A percentile compares a stretch with the other conserved stretches of the same genome.
phyloP scores from a whole-genome alignment of 306 rosid genomes.

The Gynostemma pentaphyllum region DNA sequence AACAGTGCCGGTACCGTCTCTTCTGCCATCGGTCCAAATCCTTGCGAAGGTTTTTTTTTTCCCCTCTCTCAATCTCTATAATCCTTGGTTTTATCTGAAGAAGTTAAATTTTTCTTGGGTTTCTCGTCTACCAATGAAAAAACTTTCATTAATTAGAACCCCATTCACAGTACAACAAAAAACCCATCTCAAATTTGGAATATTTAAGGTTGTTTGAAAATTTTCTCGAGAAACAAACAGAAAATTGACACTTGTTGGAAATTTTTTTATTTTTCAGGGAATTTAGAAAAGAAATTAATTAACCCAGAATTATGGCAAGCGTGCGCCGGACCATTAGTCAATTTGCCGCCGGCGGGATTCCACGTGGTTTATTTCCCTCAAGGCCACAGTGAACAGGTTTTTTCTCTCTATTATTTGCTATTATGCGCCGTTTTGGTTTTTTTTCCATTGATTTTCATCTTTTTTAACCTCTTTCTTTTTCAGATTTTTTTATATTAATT shows the following conservation, averaged over 20 bases:
- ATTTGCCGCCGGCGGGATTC: conserved; percentile 72
- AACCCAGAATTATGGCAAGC: conserved; percentile 94
- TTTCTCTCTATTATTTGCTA: not conserved
- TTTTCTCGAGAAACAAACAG: conserved; percentile 17
- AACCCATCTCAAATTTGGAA: no score
- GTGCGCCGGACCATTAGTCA: conserved; percentile 91
- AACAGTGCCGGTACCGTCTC: conserved; percentile 28
- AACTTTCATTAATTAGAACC: no score
- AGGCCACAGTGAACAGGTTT: conserved; percentile 85
- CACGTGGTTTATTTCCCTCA: conserved; percentile 93
- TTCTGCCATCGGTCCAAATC: conserved; percentile 18
- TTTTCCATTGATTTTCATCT: not conserved
- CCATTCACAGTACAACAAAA: no score
- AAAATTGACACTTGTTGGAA: conserved; percentile 22
- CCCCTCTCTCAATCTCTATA: not conserved
- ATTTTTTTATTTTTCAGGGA: no score
- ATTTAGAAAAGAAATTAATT: conserved; percentile 35
- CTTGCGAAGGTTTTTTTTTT: conserved; percentile 31
- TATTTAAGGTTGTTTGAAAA: no score
- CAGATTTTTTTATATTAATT: not conserved
- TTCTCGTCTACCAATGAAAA: no score
- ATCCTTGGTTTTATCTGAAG: no score
- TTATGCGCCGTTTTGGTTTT: conserved; percentile 7
- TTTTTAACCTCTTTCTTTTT: not conserved
- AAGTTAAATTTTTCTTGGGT: no score